Conservation (phyloP, 2,329 filamentous ascomycete species). For the Apiospora arundinis region DNA sequence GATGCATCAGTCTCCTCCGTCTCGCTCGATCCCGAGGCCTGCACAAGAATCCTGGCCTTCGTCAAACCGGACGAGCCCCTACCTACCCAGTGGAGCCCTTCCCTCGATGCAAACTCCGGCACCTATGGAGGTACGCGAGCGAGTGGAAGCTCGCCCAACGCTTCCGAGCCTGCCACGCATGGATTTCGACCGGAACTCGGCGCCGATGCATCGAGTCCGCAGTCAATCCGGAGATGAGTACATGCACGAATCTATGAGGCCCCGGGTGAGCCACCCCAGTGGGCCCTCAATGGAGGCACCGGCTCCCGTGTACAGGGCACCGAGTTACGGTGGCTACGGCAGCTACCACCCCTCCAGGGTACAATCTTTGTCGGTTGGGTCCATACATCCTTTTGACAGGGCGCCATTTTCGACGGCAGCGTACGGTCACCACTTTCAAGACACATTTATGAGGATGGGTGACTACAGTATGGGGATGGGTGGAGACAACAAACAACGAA, state of each 20-base stretch:
- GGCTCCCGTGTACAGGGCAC: conserved; percentile 41
- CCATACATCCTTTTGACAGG: conserved; percentile 50
- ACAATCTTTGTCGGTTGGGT: conserved; percentile 54
- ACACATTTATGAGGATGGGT: conserved; percentile 48
- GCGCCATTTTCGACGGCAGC: conserved; percentile 50
- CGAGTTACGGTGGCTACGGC: conserved; percentile 43
- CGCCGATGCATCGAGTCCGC: conserved; percentile 41
- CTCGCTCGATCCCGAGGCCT: conserved; percentile 30
- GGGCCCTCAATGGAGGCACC: conserved; percentile 41
- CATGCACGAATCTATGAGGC: conserved; percentile 34
- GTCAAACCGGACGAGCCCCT: conserved; percentile 44
- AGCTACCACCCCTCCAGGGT: conserved; percentile 50
- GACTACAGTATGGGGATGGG: conserved; percentile 47
- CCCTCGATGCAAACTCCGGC: conserved; percentile 40
- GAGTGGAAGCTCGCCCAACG: conserved; percentile 43
- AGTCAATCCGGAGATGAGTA: conserved; percentile 46
- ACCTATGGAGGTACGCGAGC: conserved; percentile 43
- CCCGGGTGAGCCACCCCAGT: conserved; percentile 32
- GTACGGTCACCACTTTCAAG: conserved; percentile 49
- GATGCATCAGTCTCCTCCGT: conserved; percentile 45
- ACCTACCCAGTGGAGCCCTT: conserved; percentile 38
- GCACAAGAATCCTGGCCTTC: conserved; percentile 45
- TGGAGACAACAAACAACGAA: conserved; percentile 59
- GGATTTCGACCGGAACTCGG: conserved; percentile 44
- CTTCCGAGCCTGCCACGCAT: conserved; percentile 50